Percentiles rank a stretch among this genome's conserved stretches.
Evolutionary conservation across 202 grass and related monocot species (phyloP).

Genomic region (Cymbopogon flexuosus): DNA sequence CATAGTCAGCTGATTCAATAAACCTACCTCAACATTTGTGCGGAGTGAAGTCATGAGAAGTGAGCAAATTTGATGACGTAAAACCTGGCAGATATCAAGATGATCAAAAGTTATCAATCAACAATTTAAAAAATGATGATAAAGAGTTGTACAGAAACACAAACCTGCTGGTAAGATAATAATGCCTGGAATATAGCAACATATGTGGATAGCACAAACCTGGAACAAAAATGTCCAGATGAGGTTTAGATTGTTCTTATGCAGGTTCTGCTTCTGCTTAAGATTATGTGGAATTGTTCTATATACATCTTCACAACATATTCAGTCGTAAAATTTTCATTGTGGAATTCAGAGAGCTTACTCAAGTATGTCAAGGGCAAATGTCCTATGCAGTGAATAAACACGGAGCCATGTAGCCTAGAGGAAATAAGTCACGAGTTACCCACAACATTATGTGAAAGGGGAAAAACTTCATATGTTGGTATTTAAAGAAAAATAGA

Average conservation of each 20-base stretch:
- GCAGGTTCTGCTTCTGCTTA: neutral
- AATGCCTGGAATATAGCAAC: slow-evolving; percentile 71
- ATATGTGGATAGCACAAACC: slow-evolving; percentile 93
- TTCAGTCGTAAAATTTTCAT: neutral
- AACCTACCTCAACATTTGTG: slow-evolving; percentile 84
- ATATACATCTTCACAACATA: neutral
- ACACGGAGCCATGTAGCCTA: slow-evolving; percentile 79
- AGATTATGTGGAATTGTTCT: neutral
- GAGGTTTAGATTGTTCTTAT: neutral
- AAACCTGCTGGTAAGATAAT: slow-evolving; percentile 84
- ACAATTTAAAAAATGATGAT: slow-evolving; percentile 23
- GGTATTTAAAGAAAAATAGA: slow-evolving; percentile 22
- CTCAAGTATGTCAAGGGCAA: slow-evolving; percentile 98
- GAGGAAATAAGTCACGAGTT: slow-evolving; percentile 23
- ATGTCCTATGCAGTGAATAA: slow-evolving; percentile 76
- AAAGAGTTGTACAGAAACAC: slow-evolving; percentile 25
- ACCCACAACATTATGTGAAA: slow-evolving; percentile 16
- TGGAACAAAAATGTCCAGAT: slow-evolving; percentile 44
- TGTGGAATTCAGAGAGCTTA: slow-evolving; percentile 42
- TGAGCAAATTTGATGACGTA: slow-evolving; percentile 93
- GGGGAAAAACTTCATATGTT: slow-evolving; percentile 11
- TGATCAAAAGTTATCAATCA: slow-evolving; percentile 2
- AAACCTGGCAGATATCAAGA: slow-evolving; percentile 57
- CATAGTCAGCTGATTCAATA: neutral
- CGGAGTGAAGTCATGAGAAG: slow-evolving; percentile 98